Evolutionary conservation across 768 basidiomycete species (phyloP), one percentile per base, ranked within the genome.

Genomic region (Lactifluus subvellereus): DNA sequence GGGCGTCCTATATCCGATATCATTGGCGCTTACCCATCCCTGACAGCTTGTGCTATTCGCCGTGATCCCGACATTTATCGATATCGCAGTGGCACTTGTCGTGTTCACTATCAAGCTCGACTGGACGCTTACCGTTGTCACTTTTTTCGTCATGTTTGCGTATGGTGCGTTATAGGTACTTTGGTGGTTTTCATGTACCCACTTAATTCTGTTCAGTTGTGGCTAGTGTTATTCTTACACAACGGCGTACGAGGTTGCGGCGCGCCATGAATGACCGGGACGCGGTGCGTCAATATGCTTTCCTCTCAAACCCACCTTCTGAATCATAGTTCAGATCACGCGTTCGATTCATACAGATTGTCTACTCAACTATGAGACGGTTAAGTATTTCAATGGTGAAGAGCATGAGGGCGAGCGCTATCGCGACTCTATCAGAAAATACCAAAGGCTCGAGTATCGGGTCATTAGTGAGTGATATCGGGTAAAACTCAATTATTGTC

Each of bases 301-400:
- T 55, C 57, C 16, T 60, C 57, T 22, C 18, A 18, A 58, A 51
- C 63, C 42, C 6, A 56, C 11, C 11, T 18, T 48, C 56, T 43
- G 54, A 45, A 51, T 10, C 22, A 37, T 16, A 40, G 1, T 40
- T 33, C 37, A 87, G 86, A 74, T 87, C 30, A 91, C 87, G 27
- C 83, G 92, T 43, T 89, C 88, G 9, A 94, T 94, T 57, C 87
- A 91, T 67, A 87, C 89, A 5, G 91, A 94, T 69, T 85, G 84
- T 68, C 74, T 92, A 33, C 80, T 91, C 56, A 89, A 89, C 70
- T 90, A 89, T 64, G 88, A 89, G 72, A 92, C 91, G 5, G 87
- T 93, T 68, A 94, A 91, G 73, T 91, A 91, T 72, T 94, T 94
- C 71, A 85, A 84, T n/a, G 88, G 91, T 16, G 93, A 96, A 73